Conservation (phyloP, 345 rosid genomes). For the Dimocarpus longan region DNA sequence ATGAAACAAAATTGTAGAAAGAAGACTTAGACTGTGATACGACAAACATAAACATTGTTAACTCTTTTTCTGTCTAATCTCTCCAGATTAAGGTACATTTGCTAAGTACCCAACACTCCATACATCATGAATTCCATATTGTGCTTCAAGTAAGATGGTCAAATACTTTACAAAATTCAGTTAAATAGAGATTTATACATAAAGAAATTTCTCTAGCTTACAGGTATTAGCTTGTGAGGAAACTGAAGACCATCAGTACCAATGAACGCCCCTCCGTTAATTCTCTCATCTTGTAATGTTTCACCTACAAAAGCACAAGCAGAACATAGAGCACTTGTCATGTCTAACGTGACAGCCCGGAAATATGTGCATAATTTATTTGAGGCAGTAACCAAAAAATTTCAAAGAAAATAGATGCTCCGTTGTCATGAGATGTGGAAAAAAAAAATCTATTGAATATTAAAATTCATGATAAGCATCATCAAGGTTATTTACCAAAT, state of each 20-base stretch:
- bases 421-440: background rate
- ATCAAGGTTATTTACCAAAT: constrained; percentile 61
- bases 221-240: constrained; percentile 87
- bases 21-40: background rate
- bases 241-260: constrained; percentile 84
- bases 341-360: background rate
- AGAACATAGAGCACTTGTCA: constrained; percentile 8
- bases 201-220: constrained; percentile 36
- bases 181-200: constrained; percentile 10
- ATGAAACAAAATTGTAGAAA: background rate
- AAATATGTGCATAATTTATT: background rate
- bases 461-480: background rate
- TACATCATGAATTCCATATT: background rate
- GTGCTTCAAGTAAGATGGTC: background rate
- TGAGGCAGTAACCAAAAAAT: background rate
- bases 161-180: constrained; percentile 14
- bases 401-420: background rate
- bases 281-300: constrained; percentile 84
- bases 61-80: background rate
- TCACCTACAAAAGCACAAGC: constrained; percentile 62
- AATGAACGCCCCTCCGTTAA: constrained; percentile 77
- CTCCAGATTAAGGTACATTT: background rate
- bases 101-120: background rate
- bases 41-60: background rate
- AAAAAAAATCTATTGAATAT: constrained; percentile 1